A percentile compares a stretch with the other conserved stretches of the same genome.
These are phyloP conservation scores for Lophiostoma macrostomum DNA, from an alignment of 495 filamentous ascomycete genomes.

Conservation along the genomic window DNA sequence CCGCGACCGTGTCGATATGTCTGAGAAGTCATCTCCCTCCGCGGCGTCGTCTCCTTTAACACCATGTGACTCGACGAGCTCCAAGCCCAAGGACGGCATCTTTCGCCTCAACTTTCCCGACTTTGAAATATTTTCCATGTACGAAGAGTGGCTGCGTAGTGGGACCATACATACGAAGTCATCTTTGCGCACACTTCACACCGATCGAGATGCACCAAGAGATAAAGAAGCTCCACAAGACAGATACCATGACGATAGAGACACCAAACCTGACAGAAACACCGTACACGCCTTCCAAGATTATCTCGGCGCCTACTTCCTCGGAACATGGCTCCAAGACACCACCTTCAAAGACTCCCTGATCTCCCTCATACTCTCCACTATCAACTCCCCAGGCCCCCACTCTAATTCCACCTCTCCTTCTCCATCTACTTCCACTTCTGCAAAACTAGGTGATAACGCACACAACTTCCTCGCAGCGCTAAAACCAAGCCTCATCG, in stretches of 20 bases:
- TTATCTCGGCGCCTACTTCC: conserved; percentile 10
- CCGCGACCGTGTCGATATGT: conserved; percentile 4
- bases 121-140: conserved; percentile 14
- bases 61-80: background rate
- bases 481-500: conserved; percentile 5
- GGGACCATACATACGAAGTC: background rate
- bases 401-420: conserved; percentile 3
- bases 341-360: conserved; percentile 7
- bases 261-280: background rate
- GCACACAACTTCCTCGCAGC: background rate
- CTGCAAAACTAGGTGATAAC: background rate
- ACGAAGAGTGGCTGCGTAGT: conserved; percentile 5
- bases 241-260: too few relatives aligned
- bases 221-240: too few relatives aligned
- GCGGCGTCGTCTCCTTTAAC: too few relatives aligned
- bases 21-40: too few relatives aligned
- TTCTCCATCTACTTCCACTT: background rate
- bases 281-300: conserved; percentile 2
- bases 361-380: background rate
- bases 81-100: conserved; percentile 4
- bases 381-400: conserved; percentile 3
- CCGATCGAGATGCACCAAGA: background rate
- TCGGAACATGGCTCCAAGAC: conserved; percentile 1
- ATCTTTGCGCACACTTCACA: background rate
- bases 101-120: conserved; percentile 14